Evolutionary conservation across 23 red algal genomes (phyloP), one percentile per base, ranked within the genome.

Genomic region (Chondrus crispus): DNA sequence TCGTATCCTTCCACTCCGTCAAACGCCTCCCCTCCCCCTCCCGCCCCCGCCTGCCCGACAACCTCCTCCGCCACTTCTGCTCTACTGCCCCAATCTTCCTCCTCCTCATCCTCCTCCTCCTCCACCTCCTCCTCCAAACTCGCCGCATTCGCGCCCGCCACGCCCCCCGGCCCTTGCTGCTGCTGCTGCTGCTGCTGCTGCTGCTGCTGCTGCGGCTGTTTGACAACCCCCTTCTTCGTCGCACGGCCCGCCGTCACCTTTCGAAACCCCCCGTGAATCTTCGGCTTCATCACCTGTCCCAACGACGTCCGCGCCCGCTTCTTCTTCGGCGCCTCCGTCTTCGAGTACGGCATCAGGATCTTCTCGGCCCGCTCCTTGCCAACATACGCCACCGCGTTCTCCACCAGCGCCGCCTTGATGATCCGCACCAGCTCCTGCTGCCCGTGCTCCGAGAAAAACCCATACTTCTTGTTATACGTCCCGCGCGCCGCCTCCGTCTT

Each of bases 371-470:
- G 66, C 29, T 88, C 28, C 36, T 48, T 14, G 2, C 84, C 64
- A 33, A 88, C 11, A 8, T 38, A 24, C 45, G 51, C 41, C 46
- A 50, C 75, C 19, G n/a, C 58, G 41, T 37, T 33, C 29, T 28
- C 22, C 45, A 88, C 10, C 22, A 88, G 68, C 44, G 62, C 62
- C 40, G 13, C 36, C 38, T 73, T 70, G 47, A 88, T 77, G 26
- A 29, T 75, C 35, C 3, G 3, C 46, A 74, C 55, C 62, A 88
- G 30, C 11, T 38, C 22, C 38, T 53, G 18, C 32, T 75, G 70
- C 30, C 36, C 53, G 12, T 18, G 20, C 24, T 88, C 44, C 66
- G 84, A 50, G 66, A 88, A 88, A 35, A 88, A 88, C 8, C 84
- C 84, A 46, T 40, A 75, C 43, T 47, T 62, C 11, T 73, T 75